Evolutionary conservation across 2,329 filamentous ascomycete species (phyloP).

Genomic region (Canariomyces notabilis): DNA sequence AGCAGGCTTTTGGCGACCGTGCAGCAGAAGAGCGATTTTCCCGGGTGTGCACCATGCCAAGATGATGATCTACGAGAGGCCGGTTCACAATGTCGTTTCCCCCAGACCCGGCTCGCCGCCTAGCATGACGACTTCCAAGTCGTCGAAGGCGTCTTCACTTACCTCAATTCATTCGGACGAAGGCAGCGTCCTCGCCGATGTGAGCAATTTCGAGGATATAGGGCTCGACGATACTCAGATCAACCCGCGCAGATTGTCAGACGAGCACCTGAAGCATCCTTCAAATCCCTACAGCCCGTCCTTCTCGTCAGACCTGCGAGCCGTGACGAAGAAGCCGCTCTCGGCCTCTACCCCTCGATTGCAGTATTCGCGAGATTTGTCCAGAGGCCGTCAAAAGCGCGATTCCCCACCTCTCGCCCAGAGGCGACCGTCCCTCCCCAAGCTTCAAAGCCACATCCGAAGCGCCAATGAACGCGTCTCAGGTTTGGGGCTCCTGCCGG

Average conservation of each 20-base stretch:
- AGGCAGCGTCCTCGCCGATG: conserved; percentile 63
- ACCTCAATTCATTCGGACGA: conserved; percentile 74
- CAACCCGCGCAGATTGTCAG: conserved; percentile 31
- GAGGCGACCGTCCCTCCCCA: conserved; percentile 41
- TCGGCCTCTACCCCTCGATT: conserved; percentile 28
- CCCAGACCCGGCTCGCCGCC: conserved; percentile 62
- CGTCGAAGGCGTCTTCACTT: conserved; percentile 85
- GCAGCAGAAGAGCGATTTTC: not conserved
- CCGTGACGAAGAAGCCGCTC: conserved; percentile 25
- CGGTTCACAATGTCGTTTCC: conserved; percentile 37
- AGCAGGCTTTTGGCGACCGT: conserved; percentile 1
- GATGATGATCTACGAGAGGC: conserved; percentile 39
- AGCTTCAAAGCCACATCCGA: conserved; percentile 42
- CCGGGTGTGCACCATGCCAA: conserved; percentile 21
- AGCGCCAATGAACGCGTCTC: conserved; percentile 48
- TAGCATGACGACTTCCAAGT: conserved; percentile 77
- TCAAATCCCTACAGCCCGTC: conserved; percentile 48
- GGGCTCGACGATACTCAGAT: conserved; percentile 58
- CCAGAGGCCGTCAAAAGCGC: conserved; percentile 30
- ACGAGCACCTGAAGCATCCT: conserved; percentile 33
- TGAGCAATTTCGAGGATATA: conserved; percentile 89
- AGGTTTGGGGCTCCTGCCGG: conserved; percentile 34
- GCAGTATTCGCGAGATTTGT: conserved; percentile 29
- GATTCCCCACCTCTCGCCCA: conserved; percentile 30
- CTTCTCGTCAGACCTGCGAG: conserved; percentile 40